phyloP scores from a whole-genome alignment of 352 stramenopile species.

The Globisporangium barbulae region DNA sequence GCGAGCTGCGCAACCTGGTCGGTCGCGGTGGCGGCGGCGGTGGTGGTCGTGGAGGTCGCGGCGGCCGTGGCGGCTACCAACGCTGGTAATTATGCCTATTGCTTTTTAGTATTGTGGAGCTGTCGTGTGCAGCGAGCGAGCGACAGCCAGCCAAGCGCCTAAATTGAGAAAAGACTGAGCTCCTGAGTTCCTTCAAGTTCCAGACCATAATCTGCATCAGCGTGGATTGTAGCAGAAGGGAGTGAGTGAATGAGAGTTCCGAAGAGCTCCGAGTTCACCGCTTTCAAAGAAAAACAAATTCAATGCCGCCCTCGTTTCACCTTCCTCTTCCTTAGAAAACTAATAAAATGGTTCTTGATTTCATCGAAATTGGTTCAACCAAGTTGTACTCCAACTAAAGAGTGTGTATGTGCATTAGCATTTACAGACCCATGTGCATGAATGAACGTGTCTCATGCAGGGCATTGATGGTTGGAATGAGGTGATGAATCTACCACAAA shows the following conservation, averaged over 20 bases:
- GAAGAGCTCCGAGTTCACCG: too few species aligned
- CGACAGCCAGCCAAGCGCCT: not conserved
- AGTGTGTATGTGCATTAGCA: too few species aligned
- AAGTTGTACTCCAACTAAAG: too few species aligned
- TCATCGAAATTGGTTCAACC: too few species aligned
- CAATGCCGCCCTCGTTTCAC: too few species aligned
- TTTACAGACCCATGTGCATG: too few species aligned
- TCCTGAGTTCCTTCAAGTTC: not conserved
- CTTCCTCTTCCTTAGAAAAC: too few species aligned
- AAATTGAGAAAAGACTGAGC: not conserved
- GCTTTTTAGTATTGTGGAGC: constrained; percentile 1
- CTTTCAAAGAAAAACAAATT: too few species aligned
- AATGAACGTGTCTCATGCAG: too few species aligned
- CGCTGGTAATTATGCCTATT: constrained; percentile 42
- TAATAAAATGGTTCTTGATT: too few species aligned
- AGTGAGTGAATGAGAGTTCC: not conserved
- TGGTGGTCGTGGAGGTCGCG: constrained; percentile 49
- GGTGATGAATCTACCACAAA: not conserved
- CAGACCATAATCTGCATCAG: constrained; percentile 1
- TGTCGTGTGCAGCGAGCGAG: not conserved
- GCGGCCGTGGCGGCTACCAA: constrained; percentile 26
- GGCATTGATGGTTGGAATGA: too few species aligned
- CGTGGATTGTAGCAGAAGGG: not conserved
- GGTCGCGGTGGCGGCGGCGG: constrained; percentile 59
- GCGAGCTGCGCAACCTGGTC: constrained; percentile 69